Percentiles rank a stretch among this genome's conserved stretches.
Conservation (phyloP, 495 filamentous ascomycete species). For the Letharia columbiana region DNA sequence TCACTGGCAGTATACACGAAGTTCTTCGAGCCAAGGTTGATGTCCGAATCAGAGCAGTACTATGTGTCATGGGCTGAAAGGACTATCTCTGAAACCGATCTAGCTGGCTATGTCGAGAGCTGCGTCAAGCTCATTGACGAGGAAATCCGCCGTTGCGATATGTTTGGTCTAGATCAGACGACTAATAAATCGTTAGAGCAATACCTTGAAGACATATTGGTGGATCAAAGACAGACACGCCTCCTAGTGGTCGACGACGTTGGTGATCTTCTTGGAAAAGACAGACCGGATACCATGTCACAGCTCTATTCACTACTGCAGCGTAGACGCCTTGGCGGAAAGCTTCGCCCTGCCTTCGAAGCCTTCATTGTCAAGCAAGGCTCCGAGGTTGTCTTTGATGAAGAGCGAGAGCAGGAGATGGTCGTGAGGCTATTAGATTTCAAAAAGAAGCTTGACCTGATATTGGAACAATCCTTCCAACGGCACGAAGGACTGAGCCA, state of each 20-base stretch:
- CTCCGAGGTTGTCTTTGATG: slow-evolving; percentile 68
- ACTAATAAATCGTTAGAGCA: slow-evolving; percentile 69
- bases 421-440: slow-evolving; percentile 72
- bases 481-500: slow-evolving; percentile 65
- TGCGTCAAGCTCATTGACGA: slow-evolving; percentile 56
- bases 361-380: slow-evolving; percentile 72
- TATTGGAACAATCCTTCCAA: slow-evolving; percentile 63
- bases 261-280: slow-evolving; percentile 55
- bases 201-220: slow-evolving; percentile 33
- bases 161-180: slow-evolving; percentile 69
- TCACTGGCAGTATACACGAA: slow-evolving; percentile 67
- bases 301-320: slow-evolving; percentile 69
- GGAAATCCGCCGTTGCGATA: slow-evolving; percentile 65
- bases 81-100: slow-evolving; percentile 43
- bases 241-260: slow-evolving; percentile 56
- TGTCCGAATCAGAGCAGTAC: slow-evolving; percentile 55
- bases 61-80: slow-evolving; percentile 57
- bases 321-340: slow-evolving; percentile 52
- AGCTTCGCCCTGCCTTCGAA: slow-evolving; percentile 63
- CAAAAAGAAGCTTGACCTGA: slow-evolving; percentile 68
- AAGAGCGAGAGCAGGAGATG: slow-evolving; percentile 73
- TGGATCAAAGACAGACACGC: slow-evolving; percentile 55
- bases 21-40: slow-evolving; percentile 69
- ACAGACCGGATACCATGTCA: slow-evolving; percentile 56
- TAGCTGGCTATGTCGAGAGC: slow-evolving; percentile 62